Percentiles rank a stretch among this genome's conserved stretches.
phyloP scores from a whole-genome alignment of 768 basidiomycete species.

The Myochromella boudieri region DNA sequence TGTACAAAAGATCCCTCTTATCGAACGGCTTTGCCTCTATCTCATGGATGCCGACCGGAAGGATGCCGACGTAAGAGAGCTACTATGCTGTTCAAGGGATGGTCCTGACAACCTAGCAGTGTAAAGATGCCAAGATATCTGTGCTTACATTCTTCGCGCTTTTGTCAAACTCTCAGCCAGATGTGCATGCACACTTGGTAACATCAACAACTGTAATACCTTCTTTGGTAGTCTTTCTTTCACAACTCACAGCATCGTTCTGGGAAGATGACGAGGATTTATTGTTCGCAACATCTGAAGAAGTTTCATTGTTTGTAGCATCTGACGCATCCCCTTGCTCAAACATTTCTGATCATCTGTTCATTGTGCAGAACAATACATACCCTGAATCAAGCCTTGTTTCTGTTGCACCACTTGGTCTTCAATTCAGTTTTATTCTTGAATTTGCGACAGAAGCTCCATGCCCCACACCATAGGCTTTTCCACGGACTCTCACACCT shows the following conservation, averaged over 20 bases:
- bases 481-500: slow-evolving; percentile 67
- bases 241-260: slow-evolving; percentile 50
- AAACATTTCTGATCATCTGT: neutral
- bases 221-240: slow-evolving; percentile 58
- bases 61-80: slow-evolving; percentile 39
- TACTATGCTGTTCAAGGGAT: neutral
- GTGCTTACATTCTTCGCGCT: slow-evolving; percentile 43
- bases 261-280: slow-evolving; percentile 65
- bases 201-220: slow-evolving; percentile 62
- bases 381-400: slow-evolving; percentile 50
- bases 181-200: slow-evolving; percentile 34
- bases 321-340: neutral
- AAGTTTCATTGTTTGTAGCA: slow-evolving; percentile 34
- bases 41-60: slow-evolving; percentile 42
- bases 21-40: slow-evolving; percentile 49
- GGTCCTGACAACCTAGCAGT: neutral
- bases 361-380: slow-evolving; percentile 54
- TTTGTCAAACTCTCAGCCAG: slow-evolving; percentile 38
- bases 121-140: slow-evolving; percentile 29
- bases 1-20: slow-evolving; percentile 34
- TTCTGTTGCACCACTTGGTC: slow-evolving; percentile 65
- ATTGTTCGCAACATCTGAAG: slow-evolving; percentile 30
- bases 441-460: slow-evolving; percentile 59
- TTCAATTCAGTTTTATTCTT: slow-evolving; percentile 45
- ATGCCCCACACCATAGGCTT: slow-evolving; percentile 48